Base-by-base conservation (phyloP, 148 eudicot species). In the Oxyria digyna region DNA sequence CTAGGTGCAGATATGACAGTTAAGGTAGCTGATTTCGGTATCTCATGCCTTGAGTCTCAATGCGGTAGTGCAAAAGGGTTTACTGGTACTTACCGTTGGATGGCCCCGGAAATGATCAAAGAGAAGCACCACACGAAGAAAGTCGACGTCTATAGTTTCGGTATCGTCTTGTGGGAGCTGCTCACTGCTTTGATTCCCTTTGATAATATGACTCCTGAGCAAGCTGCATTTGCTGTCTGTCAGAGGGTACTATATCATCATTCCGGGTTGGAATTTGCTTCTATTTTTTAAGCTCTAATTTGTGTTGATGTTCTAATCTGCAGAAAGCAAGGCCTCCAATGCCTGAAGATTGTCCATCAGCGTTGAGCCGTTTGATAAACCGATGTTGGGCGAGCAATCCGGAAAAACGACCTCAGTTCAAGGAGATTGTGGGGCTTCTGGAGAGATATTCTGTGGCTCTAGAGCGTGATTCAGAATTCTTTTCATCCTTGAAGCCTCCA, bases 151-250 rank as follows among this genome's bases (percentile, higher is more conserved):
- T 95, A 95, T 72, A 95, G 99, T 75, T 95, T 91, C 64, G 99
- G 93, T 52, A 91, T 95, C 50, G 96, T 95, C 54, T 62, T 91
- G 71, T 95, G 99, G 99, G 99, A 95, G 85, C 87, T 95, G 67
- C 74, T 95, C 68, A 95, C 99, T 45, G 91, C 97, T 4, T 81
- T 87, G 79, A 85, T 69, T 15, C 99, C 99, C 42, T 95, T 95
- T 50, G 99, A 87, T 54, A 76, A 87, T 71, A 85, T 95, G 99
- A 95, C 99, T 49, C 99, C 99, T 7, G 99, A 95, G 78, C 99
- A 95, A 67, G 99, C 99, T 71, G 99, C 97, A 41, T 95, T 95
- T 83, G 99, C 99, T 0, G 99, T 95, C 26, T 95, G 97, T 79
- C 93, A 95, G 55, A 95, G 91, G 99, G 99, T 95, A 89, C 42